These are phyloP conservation scores for Porodaedalea pini DNA, from an alignment of 1,284 basidiomycete genomes.

Conservation along the genomic window DNA sequence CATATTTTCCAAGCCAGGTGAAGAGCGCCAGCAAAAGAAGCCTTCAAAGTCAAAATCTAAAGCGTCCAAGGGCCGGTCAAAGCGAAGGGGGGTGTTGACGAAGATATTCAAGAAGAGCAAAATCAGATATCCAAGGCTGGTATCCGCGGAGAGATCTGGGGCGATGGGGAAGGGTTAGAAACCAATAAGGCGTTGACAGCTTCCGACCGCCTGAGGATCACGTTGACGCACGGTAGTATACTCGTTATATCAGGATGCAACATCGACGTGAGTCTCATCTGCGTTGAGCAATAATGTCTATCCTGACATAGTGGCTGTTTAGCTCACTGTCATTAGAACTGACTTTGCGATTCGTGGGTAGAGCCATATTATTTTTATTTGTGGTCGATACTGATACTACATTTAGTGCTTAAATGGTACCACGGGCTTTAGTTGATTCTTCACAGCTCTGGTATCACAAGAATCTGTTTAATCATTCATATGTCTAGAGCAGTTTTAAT, in stretches of 20 bases:
- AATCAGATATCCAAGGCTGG: neutral
- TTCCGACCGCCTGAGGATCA: constrained; percentile 2
- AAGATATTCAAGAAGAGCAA: neutral
- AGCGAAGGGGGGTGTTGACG: neutral
- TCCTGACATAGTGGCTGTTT: neutral
- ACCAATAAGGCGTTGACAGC: neutral
- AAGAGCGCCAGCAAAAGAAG: neutral
- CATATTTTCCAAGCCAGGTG: neutral
- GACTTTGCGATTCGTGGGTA: constrained; percentile 1
- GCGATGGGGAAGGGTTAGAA: neutral
- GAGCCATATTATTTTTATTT: no score
- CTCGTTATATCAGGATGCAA: constrained; percentile 4
- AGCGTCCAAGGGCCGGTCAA: neutral
- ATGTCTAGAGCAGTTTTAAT: no score
- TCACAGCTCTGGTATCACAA: no score
- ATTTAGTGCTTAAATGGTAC: no score
- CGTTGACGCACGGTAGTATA: constrained; percentile 15
- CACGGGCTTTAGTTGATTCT: no score
- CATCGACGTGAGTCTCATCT: constrained; percentile 9
- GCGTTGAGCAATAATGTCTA: neutral
- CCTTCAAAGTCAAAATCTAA: neutral
- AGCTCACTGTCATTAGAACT: neutral
- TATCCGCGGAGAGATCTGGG: neutral
- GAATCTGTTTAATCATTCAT: no score
- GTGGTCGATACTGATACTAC: no score